Base-by-base conservation (phyloP, 1,284 basidiomycete species). In the Xerocomus nothofagi region DNA sequence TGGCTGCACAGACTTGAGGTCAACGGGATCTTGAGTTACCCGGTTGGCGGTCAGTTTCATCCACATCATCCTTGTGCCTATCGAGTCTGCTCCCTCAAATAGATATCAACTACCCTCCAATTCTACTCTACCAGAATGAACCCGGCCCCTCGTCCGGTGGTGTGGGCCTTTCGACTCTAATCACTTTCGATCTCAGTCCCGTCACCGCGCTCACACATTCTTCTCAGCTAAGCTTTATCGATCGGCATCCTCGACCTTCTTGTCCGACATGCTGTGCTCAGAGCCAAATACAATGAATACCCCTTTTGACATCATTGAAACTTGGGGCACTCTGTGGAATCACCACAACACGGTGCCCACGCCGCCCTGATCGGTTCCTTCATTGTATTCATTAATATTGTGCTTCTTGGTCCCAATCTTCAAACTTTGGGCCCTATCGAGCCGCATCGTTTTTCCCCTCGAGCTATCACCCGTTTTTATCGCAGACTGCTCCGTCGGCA, bases 281-380 rank as follows among this genome's bases (percentile, higher is more conserved):
- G 34, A 46, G 43, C 36, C 20, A 45, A 23, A 24, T 47, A 44
- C 33, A 21, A 39, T 3, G 55, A 36, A 21, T 60, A 62, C 33
- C 41, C 34, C 14, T 57, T 24, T 12, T 42, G 17, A 38, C 46
- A n/a, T 64, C 50, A 39, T 12, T 56, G 20, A 43, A 47, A 32
- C 47, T 55, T 17, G 52, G 52, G 27, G 41, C 51, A 7, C 44
- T 63, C n/a, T 44, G 62, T 26, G 57, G 59, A 9, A 26, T 53
- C 36, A n/a, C 39, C 23, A 33, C n/a, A n/a, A n/a, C n/a, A n/a
- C n/a, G n/a, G n/a, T n/a, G n/a, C n/a, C n/a, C n/a, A n/a, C n/a
- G n/a, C n/a, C n/a, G n/a, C n/a, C n/a, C n/a, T n/a, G n/a, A n/a
- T n/a, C n/a, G n/a, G n/a, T n/a, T n/a, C n/a, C n/a, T n/a, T n/a